These are phyloP conservation scores for Sporothrix protearum DNA, from an alignment of 2,329 filamentous ascomycete species.

Conservation along the genomic window DNA sequence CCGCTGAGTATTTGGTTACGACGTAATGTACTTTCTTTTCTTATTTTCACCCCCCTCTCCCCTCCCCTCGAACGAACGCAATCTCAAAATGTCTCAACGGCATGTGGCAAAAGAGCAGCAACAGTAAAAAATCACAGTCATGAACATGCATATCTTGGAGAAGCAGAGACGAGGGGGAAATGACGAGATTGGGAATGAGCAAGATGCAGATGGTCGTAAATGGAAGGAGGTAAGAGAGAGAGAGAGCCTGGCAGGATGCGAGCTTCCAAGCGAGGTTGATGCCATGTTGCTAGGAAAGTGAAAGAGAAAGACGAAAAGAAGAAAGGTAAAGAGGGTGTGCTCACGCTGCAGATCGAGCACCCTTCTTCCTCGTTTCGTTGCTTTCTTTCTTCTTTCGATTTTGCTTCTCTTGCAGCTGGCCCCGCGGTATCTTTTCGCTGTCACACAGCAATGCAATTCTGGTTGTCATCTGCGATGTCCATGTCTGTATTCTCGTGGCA, in stretches of 20 bases:
- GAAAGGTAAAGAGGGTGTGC: neutral
- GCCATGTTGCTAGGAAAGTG: neutral
- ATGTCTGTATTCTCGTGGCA: neutral
- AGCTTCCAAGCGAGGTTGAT: neutral
- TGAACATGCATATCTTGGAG: neutral
- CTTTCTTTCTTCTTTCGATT: neutral
- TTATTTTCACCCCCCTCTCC: neutral
- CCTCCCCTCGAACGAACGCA: neutral
- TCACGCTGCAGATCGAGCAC: neutral
- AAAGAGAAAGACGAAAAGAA: neutral
- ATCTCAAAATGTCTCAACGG: constrained; percentile 3
- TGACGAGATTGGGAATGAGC: neutral
- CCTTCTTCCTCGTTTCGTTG: neutral
- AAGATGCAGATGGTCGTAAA: neutral
- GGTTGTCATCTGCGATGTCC: neutral
- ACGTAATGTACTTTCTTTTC: neutral
- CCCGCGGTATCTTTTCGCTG: constrained; percentile 1
- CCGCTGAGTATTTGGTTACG: too few relatives aligned
- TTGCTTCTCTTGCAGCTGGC: neutral
- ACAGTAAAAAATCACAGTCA: neutral
- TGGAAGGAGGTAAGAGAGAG: neutral
- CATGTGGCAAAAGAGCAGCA: neutral
- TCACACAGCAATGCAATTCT: neutral
- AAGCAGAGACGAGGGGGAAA: too few relatives aligned
- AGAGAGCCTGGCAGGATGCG: neutral